Base-by-base conservation (phyloP, 768 basidiomycete genomes). In the Lactarius pseudohatsudake region DNA sequence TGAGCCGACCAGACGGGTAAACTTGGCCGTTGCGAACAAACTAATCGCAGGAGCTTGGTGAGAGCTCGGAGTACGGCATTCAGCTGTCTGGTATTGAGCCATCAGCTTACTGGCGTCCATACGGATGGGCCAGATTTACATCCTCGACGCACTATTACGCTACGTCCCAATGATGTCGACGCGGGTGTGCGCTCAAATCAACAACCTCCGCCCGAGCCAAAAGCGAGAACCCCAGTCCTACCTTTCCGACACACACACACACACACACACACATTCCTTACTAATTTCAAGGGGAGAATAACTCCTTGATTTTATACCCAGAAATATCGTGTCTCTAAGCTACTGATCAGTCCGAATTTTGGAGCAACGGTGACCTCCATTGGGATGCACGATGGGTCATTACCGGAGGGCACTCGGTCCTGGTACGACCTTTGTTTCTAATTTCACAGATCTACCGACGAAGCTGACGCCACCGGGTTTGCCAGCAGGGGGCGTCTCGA, bases 311-410 rank as follows among this genome's bases (percentile, higher is more conserved):
- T 47, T 20, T 45, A 18, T 53, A 20, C 0, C 30, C 30, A 30
- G 28, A 30, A 30, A 30, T 30, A 32, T 32, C 32, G 32, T 32
- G 32, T 0, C 22, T 50, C n/a, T 13, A 40, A 40, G 11, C 13
- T 32, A 32, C 32, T 32, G 88, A 91, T 75, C 86, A 91, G 30
- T 79, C 80, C 57, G 77, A 76, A 16, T 91, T 91, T 73, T 91
- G 88, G 89, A 77, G 77, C 71, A 70, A 78, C 0, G 78, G 80
- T 43, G 8, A 1, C 81, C 0, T 82, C 15, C 61, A 87, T 71
- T 89, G 86, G 88, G 82, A 85, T 68, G 71, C 76, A 16, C 87
- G 90, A 59, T 91, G 90, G 90, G 81, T 28, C 10, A 80, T 91
- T 63, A 83, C 89, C 18, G 90, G 90, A 32, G 81, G 78, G 20